Conservation (phyloP, 371 early-diverging fungal species). For the Umbelopsis sp. region DNA sequence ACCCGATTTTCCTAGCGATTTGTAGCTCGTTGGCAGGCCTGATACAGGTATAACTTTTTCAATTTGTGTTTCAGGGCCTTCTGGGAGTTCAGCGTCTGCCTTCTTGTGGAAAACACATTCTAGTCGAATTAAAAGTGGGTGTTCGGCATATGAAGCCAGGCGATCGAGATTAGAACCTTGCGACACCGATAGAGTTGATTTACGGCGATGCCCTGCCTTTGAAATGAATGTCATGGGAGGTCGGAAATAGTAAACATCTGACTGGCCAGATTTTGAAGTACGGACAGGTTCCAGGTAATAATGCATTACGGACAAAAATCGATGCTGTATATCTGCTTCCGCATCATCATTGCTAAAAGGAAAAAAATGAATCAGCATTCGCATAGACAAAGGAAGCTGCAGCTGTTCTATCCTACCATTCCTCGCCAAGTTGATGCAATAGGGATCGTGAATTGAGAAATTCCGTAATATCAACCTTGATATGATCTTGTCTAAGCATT, state of each 20-base stretch:
- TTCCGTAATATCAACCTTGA: constrained; percentile 75
- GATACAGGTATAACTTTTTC: constrained; percentile 49
- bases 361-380: background rate
- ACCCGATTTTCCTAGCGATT: constrained; percentile 40
- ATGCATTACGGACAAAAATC: constrained; percentile 59
- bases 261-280: constrained; percentile 36
- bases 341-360: constrained; percentile 38
- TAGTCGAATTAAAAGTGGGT: constrained; percentile 60
- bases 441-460: constrained; percentile 68
- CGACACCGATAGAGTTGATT: constrained; percentile 22
- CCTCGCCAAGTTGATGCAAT: constrained; percentile 38
- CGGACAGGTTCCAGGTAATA: constrained; percentile 65
- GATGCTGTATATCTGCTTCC: constrained; percentile 41
- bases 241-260: constrained; percentile 69
- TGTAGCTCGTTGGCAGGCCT: constrained; percentile 62
- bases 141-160: constrained; percentile 53
- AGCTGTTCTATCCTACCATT: constrained; percentile 35
- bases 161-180: constrained; percentile 52
- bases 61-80: constrained; percentile 27
- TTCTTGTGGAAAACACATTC: constrained; percentile 63
- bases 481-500: constrained; percentile 60
- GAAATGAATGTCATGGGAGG: constrained; percentile 47
- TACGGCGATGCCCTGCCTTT: constrained; percentile 7
- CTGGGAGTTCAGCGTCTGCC: constrained; percentile 29
- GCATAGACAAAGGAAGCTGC: background rate